Evolutionary conservation across 495 filamentous ascomycete species (phyloP).

Genomic region (Evansstolkia leycettana): DNA sequence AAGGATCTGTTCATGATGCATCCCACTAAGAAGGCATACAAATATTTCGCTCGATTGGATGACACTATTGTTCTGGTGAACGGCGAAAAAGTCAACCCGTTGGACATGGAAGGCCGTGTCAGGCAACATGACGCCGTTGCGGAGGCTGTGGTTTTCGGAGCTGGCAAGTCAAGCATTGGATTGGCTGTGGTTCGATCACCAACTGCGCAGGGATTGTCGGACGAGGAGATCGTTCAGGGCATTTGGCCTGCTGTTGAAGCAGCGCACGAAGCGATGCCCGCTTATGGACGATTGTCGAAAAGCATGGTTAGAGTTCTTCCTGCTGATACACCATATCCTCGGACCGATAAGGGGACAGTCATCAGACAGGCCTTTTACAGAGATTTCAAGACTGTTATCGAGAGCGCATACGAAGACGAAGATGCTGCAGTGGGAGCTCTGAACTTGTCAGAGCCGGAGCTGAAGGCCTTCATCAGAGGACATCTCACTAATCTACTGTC

Average conservation of each 20-base stretch:
- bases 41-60: constrained; percentile 47
- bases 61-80: constrained; percentile 50
- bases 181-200: constrained; percentile 36
- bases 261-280: constrained; percentile 33
- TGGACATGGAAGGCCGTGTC: constrained; percentile 41
- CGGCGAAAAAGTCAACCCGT: constrained; percentile 58
- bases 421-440: constrained; percentile 7
- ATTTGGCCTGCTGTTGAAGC: constrained; percentile 41
- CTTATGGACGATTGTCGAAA: constrained; percentile 40
- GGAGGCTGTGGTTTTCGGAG: constrained; percentile 29
- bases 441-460: constrained; percentile 5
- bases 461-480: constrained; percentile 6
- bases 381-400: constrained; percentile 35
- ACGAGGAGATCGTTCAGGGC: constrained; percentile 35
- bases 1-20: constrained; percentile 46
- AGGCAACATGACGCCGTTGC: constrained; percentile 20
- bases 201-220: constrained; percentile 18
- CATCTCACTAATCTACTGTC: constrained; percentile 1
- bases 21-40: constrained; percentile 41
- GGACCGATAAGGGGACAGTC: constrained; percentile 43
- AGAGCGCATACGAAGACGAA: constrained; percentile 29
- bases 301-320: constrained; percentile 38
- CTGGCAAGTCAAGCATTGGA: constrained; percentile 23
- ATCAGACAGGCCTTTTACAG: constrained; percentile 43
- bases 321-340: constrained; percentile 31